phyloP scores from a whole-genome alignment of 768 basidiomycete species.

The Collybia mongolica region DNA sequence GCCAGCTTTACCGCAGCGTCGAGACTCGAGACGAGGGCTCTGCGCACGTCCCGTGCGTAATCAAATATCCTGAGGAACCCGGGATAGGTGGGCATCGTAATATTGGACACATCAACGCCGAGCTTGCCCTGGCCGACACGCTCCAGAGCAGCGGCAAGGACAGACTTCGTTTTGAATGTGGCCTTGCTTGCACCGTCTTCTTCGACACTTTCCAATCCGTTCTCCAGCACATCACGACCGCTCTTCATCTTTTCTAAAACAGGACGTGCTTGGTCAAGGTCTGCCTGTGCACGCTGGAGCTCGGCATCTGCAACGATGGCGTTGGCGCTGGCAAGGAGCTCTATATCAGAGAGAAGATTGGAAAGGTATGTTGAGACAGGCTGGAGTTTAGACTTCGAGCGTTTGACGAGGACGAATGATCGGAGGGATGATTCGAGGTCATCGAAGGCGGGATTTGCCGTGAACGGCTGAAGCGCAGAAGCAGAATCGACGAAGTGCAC shows the following conservation, averaged over 20 bases:
- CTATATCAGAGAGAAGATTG: slow-evolving; percentile 88
- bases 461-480: slow-evolving; percentile 63
- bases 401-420: slow-evolving; percentile 94
- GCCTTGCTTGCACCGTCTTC: slow-evolving; percentile 66
- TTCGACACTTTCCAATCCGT: slow-evolving; percentile 75
- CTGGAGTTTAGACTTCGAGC: slow-evolving; percentile 93
- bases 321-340: slow-evolving; percentile 84
- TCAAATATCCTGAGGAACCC: slow-evolving; percentile 83
- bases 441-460: slow-evolving; percentile 71
- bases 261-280: slow-evolving; percentile 70
- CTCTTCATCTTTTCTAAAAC: slow-evolving; percentile 86
- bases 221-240: slow-evolving; percentile 73
- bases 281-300: slow-evolving; percentile 65
- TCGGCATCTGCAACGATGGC: slow-evolving; percentile 83
- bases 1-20: slow-evolving; percentile 78
- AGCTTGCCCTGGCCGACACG: slow-evolving; percentile 75
- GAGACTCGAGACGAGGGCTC: slow-evolving; percentile 72
- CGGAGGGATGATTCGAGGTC: slow-evolving; percentile 88
- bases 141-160: slow-evolving; percentile 70
- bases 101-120: slow-evolving; percentile 44
- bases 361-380: slow-evolving; percentile 90
- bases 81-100: slow-evolving; percentile 76
- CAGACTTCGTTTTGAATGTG: slow-evolving; percentile 48
- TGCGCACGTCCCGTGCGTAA: slow-evolving; percentile 79
- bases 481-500: slow-evolving; percentile 98